phyloP scores from a whole-genome alignment of 257 asterid genomes.

The Nicotiana knightiana region DNA sequence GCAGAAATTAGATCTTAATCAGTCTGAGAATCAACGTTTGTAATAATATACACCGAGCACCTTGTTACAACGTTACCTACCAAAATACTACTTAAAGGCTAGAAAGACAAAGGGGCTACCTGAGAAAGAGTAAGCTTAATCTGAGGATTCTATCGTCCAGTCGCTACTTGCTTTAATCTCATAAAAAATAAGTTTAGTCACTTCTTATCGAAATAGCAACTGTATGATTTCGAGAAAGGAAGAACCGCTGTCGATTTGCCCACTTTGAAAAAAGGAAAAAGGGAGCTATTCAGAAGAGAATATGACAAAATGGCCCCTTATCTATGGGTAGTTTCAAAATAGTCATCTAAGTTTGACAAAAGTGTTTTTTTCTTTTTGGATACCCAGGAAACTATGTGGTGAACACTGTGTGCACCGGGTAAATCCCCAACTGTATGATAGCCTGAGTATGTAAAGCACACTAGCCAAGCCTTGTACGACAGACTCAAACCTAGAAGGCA shows the following conservation, averaged over 20 bases:
- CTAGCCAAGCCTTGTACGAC: too few relatives aligned
- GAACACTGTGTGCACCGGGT: too few relatives aligned
- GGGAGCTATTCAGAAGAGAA: background rate
- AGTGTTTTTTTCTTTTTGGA: too few relatives aligned
- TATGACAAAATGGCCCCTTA: too few relatives aligned
- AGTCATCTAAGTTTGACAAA: too few relatives aligned
- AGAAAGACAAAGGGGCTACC: background rate
- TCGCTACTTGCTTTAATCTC: background rate
- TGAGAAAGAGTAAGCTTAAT: background rate
- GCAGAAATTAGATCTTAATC: background rate
- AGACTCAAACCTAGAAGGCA: too few relatives aligned
- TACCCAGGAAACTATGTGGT: too few relatives aligned
- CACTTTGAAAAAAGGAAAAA: background rate
- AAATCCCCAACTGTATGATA: too few relatives aligned
- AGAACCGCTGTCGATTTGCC: background rate
- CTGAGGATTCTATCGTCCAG: background rate
- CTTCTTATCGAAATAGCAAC: background rate
- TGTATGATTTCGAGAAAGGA: background rate
- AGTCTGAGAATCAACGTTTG: background rate
- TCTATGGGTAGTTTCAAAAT: too few relatives aligned
- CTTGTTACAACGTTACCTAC: background rate
- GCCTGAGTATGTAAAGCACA: too few relatives aligned
- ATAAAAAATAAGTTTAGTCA: background rate
- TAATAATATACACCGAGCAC: background rate
- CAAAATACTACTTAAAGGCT: background rate